Evolutionary conservation across 1,284 basidiomycete species (phyloP), one percentile per base, ranked within the genome.

Genomic region (Malassezia nana): DNA sequence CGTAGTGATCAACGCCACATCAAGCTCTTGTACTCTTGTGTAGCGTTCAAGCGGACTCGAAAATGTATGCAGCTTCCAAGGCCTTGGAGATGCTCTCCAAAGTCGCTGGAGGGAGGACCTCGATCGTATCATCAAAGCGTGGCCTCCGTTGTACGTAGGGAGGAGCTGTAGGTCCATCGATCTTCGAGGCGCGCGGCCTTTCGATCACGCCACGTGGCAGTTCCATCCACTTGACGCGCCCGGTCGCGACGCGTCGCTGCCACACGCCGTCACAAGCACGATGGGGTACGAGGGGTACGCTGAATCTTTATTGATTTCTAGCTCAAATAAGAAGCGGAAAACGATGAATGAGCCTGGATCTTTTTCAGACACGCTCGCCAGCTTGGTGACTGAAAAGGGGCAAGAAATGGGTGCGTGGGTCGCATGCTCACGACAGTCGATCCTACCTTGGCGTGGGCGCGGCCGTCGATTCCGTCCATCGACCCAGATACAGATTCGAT

Each of bases 291-390:
- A 25, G 7, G n/a, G 22, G 43, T 44, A 26, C 9, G 44, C 12
- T 18, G 3, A 15, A 24, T 8, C 9, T 26, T 18, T n/a, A 7
- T 24, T 42, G 3, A 30, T 12, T 18, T 29, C 15, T 38, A 41
- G 48, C 18, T 5, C 31, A 24, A 18, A 55, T 4, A 62, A 61
- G 29, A 61, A 62, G 52, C 61, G 65, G 48, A 62, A 58, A 31
- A 40, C 63, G 24, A 54, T 65, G 7, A 51, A 58, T 22, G 59
- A 60, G 13, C 55, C 64, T 39, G 52, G 58, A 7, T 65, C 65
- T 3, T 67, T 67, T 43, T 64, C 63, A 15, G 63, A 67, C n/a
- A 67, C 65, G 0, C 62, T 67, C 35, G 64, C 61, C 26, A 60
- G 48, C 48, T 58, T 67, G 38, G 62, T 63, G 32, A 58, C 59